Conservation (phyloP, 2,329 filamentous ascomycete species). For the Fusarium praegraminearum region DNA sequence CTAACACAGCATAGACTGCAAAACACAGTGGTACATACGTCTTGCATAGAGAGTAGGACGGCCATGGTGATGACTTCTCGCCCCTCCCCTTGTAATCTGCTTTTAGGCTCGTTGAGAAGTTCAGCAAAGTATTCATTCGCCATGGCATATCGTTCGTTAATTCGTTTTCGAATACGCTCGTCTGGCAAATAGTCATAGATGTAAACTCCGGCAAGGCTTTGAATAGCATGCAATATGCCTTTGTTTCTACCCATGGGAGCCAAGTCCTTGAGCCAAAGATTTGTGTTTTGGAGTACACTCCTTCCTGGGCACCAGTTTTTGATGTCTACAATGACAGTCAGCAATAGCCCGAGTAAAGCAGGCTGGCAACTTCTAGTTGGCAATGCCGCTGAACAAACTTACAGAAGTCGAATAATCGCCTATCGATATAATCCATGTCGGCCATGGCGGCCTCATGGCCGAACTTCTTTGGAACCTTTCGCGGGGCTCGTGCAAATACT, state of each 20-base stretch:
- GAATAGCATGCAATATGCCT: slow-evolving; percentile 55
- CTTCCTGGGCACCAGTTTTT: slow-evolving; percentile 57
- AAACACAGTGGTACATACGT: slow-evolving; percentile 46
- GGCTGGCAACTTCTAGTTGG: neutral
- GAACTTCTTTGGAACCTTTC: slow-evolving; percentile 48
- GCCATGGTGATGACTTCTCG: slow-evolving; percentile 55
- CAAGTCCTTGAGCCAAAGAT: slow-evolving; percentile 57
- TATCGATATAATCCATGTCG: slow-evolving; percentile 52
- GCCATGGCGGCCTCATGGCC: slow-evolving; percentile 46
- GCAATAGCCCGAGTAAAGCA: neutral
- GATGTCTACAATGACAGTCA: slow-evolving; percentile 48
- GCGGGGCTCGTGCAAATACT: slow-evolving; percentile 27
- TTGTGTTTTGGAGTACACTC: slow-evolving; percentile 54
- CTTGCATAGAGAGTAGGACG: slow-evolving; percentile 56
- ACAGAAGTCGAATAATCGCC: slow-evolving; percentile 54
- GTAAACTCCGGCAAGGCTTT: slow-evolving; percentile 56
- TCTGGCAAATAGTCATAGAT: slow-evolving; percentile 56
- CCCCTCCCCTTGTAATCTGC: slow-evolving; percentile 39
- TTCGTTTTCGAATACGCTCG: slow-evolving; percentile 48
- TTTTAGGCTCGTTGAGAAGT: slow-evolving; percentile 46
- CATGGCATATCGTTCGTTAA: slow-evolving; percentile 51
- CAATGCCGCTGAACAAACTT: slow-evolving; percentile 32
- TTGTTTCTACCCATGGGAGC: slow-evolving; percentile 53
- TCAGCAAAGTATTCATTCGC: slow-evolving; percentile 50
- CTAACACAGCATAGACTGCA: neutral